Conservation (phyloP, 2,329 filamentous ascomycete species). For the Pseudocercospora vitis region DNA sequence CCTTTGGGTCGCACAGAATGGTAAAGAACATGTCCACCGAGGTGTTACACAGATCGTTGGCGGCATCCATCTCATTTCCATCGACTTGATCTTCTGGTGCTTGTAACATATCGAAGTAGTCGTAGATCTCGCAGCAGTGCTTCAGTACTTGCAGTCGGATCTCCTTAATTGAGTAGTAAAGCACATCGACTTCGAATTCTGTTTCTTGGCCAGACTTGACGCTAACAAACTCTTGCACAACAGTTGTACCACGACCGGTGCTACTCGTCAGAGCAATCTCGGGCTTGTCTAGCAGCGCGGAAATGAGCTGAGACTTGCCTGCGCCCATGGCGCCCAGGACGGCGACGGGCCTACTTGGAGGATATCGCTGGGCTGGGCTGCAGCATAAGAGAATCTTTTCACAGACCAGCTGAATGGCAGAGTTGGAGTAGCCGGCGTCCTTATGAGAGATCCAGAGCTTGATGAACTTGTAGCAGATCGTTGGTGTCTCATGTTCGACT, state of each 20-base stretch:
- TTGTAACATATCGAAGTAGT: background rate
- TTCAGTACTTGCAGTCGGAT: background rate
- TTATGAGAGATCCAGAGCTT: background rate
- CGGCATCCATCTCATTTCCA: background rate
- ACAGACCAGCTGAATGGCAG: background rate
- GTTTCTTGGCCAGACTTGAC: background rate
- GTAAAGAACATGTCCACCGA: conserved; percentile 16
- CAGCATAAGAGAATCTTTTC: background rate
- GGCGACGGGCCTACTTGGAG: background rate
- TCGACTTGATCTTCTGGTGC: conserved; percentile 2
- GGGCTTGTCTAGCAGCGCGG: background rate
- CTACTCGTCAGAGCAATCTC: conserved; percentile 7
- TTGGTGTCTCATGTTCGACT: background rate
- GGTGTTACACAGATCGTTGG: background rate
- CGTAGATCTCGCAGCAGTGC: background rate
- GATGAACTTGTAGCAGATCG: background rate
- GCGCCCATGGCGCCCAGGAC: conserved; percentile 11
- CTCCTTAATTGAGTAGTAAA: background rate
- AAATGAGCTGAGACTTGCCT: conserved; percentile 8
- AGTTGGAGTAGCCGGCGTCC: background rate
- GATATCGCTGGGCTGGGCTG: background rate
- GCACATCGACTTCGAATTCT: background rate
- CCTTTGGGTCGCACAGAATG: conserved; percentile 13
- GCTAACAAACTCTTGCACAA: conserved; percentile 15
- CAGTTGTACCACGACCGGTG: conserved; percentile 12